Evolutionary conservation across 2,329 filamentous ascomycete species (phyloP).

Genomic region (Grosmannia serpens): DNA sequence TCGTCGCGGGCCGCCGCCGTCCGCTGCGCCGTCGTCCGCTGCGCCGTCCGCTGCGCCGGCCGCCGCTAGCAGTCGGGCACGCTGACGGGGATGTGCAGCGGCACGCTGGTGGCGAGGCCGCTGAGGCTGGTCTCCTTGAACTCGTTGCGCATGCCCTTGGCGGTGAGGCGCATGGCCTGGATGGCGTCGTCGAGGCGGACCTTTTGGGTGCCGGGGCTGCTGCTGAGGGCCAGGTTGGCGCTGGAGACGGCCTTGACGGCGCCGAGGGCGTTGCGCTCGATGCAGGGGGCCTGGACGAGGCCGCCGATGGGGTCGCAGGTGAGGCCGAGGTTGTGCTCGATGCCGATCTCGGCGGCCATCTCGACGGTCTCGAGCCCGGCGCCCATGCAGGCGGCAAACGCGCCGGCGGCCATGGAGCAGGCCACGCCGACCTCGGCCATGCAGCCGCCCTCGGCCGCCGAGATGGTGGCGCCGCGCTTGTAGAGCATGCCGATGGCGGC

Average conservation of each 20-base stretch:
- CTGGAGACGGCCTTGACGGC: constrained; percentile 40
- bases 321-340: constrained; percentile 39
- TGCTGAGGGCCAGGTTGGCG: constrained; percentile 36
- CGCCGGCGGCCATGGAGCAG: constrained; percentile 39
- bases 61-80: constrained; percentile 39
- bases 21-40: too few relatives aligned
- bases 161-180: constrained; percentile 36
- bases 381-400: constrained; percentile 39
- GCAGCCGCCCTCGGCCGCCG: constrained; percentile 38
- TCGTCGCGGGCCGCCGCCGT: too few relatives aligned
- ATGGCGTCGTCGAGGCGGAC: constrained; percentile 39
- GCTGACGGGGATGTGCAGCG: constrained; percentile 37
- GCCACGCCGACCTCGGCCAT: constrained; percentile 43
- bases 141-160: constrained; percentile 39
- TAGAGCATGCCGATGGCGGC: constrained; percentile 41
- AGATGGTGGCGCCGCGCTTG: constrained; percentile 40
- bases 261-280: constrained; percentile 38
- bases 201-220: constrained; percentile 30
- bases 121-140: constrained; percentile 42
- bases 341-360: constrained; percentile 40
- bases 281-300: constrained; percentile 38
- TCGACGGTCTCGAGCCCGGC: constrained; percentile 37
- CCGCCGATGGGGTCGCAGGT: constrained; percentile 40
- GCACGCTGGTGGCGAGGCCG: constrained; percentile 28
- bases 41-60: too few relatives aligned